These are phyloP conservation scores for Opeltia flavorubescens DNA, from an alignment of 495 filamentous ascomycete genomes.

Conservation along the genomic window DNA sequence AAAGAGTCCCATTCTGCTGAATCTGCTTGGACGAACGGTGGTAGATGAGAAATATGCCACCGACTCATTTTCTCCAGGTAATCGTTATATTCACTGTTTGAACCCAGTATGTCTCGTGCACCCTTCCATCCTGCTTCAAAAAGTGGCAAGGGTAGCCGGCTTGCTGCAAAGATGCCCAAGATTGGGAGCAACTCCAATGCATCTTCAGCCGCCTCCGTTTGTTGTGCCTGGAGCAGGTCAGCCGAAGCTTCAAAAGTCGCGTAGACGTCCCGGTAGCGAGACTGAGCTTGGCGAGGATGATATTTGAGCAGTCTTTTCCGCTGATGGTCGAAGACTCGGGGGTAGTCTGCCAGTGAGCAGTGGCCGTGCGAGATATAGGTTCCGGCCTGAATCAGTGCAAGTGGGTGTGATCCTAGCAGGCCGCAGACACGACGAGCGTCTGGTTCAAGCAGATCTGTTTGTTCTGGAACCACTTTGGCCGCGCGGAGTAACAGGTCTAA, in stretches of 20 bases:
- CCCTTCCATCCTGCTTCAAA: constrained; percentile 14
- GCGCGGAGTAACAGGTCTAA: constrained; percentile 19
- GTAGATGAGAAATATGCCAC: constrained; percentile 3
- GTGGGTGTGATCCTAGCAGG: constrained; percentile 24
- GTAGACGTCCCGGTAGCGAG: constrained; percentile 13
- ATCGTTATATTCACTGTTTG: not conserved
- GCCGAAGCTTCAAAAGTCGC: constrained; percentile 22
- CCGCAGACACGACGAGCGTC: constrained; percentile 11
- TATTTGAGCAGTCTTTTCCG: constrained; percentile 11
- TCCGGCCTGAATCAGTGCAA: constrained; percentile 27
- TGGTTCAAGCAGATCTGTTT: constrained; percentile 8
- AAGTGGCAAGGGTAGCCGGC: constrained; percentile 17
- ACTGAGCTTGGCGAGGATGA: not conserved
- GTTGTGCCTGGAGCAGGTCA: constrained; percentile 10
- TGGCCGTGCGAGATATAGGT: constrained; percentile 16
- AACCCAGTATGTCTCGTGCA: not conserved
- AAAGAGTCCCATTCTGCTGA: not conserved
- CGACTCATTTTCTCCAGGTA: constrained; percentile 2
- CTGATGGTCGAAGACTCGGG: constrained; percentile 11
- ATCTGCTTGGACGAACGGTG: constrained; percentile 4
- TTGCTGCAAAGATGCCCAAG: constrained; percentile 25
- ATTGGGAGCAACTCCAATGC: constrained; percentile 19
- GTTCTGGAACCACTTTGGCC: constrained; percentile 4
- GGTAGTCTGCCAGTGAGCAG: constrained; percentile 21
- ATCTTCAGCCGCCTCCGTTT: constrained; percentile 9